phyloP scores from a whole-genome alignment of 2,329 filamentous ascomycete genomes.

The Microthyrium microscopicum region DNA sequence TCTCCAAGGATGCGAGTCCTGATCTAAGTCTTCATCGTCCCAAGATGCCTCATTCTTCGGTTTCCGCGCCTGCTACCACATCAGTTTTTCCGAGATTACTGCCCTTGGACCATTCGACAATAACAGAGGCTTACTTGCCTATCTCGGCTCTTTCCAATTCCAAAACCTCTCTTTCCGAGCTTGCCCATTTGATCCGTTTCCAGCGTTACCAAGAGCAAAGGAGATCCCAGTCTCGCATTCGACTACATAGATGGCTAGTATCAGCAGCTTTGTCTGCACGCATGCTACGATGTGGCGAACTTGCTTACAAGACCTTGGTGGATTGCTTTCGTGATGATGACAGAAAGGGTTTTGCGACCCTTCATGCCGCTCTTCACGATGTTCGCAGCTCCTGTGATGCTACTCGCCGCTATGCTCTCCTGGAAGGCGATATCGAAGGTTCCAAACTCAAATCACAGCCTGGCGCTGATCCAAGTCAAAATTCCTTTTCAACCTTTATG shows the following conservation, averaged over 20 bases:
- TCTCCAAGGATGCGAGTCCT: constrained; percentile 3
- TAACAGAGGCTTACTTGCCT: constrained; percentile 43
- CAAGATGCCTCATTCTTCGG: constrained; percentile 19
- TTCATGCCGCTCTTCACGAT: constrained; percentile 66
- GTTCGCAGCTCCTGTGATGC: constrained; percentile 63
- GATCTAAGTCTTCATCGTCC: constrained; percentile 1
- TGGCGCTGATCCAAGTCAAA: constrained; percentile 23
- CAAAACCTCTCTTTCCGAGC: constrained; percentile 56
- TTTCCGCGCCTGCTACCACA: constrained; percentile 28
- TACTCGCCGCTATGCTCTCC: constrained; percentile 50
- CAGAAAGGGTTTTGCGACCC: constrained; percentile 55
- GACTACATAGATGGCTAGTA: constrained; percentile 57
- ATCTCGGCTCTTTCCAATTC: constrained; percentile 39
- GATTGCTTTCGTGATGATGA: constrained; percentile 66
- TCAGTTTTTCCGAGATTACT: constrained; percentile 37
- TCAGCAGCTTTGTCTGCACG: constrained; percentile 60
- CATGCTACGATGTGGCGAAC: constrained; percentile 56
- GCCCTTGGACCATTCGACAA: constrained; percentile 48
- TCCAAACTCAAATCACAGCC: constrained; percentile 19
- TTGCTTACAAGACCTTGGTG: constrained; percentile 58
- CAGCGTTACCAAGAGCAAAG: constrained; percentile 72
- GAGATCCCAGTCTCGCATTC: constrained; percentile 53
- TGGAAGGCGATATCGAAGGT: constrained; percentile 56
- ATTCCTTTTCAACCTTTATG: constrained; percentile 29
- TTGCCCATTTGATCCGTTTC: constrained; percentile 60